Evolutionary conservation across 768 basidiomycete genomes (phyloP), one percentile per base, ranked within the genome.

Genomic region (Serendipita vermifera): DNA sequence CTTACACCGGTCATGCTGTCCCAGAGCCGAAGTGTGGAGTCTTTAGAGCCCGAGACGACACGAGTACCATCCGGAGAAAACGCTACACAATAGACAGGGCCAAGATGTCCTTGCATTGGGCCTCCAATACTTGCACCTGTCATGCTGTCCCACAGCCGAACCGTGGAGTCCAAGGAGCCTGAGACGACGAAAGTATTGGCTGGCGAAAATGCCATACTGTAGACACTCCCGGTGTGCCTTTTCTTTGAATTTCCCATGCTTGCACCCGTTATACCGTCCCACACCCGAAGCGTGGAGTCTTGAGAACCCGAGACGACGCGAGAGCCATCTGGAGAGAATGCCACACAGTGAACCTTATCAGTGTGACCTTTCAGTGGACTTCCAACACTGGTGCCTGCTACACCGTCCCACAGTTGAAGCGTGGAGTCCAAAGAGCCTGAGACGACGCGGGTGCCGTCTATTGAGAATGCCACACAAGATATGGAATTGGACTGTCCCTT

Each of bases 101-200:
- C 64, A 1, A 58, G 59, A 53, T 33, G 55, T 41, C 64, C 61
- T 15, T 26, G 1, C 26, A 69, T 59, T n/a, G n/a, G n/a, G 39
- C 60, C 59, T n/a, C n/a, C n/a, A n/a, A n/a, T n/a, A n/a, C n/a
- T n/a, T n/a, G n/a, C n/a, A 1, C 69, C 68, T 1, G 32, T 67
- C 57, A 59, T 59, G 9, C 59, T 51, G 32, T 63, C 64, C 69
- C 69, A 68, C 33, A 69, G 31, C 24, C 64, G 65, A 27, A 69
- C 66, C 5, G 31, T 68, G 41, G 56, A 59, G 57, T 69, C 68
- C 4, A 62, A 6, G 3, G 68, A 64, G 0, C 69, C 69, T 0
- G 68, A 69, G 4, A 65, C 59, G 39, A 70, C 59, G 33, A 57
- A 59, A 27, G 15, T 59, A 6, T 69, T 67, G n/a, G 69, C 69